Percentiles rank a stretch among this genome's conserved stretches.
Evolutionary conservation across 257 asterid genomes (phyloP).

Genomic region (Penstemon barbatus): DNA sequence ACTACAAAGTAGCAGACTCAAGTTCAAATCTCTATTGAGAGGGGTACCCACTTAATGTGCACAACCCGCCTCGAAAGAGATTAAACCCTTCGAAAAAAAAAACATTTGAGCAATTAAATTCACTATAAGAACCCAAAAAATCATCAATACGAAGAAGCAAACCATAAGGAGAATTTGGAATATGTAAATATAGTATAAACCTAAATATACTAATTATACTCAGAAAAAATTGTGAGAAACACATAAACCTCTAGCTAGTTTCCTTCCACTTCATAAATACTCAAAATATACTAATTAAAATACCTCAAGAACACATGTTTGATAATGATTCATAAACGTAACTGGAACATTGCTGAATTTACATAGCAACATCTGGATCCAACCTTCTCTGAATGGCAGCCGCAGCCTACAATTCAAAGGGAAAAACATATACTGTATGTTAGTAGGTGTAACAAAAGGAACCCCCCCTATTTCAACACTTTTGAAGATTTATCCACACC

Average conservation of each 20-base stretch:
- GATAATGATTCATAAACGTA: neutral
- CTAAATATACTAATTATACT: too few species aligned
- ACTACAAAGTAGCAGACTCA: too few species aligned
- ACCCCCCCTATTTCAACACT: neutral
- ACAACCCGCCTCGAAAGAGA: too few species aligned
- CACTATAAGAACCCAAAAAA: too few species aligned
- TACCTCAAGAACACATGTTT: conserved; percentile 6
- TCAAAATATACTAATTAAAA: neutral
- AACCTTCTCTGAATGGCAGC: conserved; percentile 95
- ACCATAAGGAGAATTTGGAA: too few species aligned
- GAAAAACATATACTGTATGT: neutral
- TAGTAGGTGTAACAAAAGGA: neutral
- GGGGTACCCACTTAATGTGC: too few species aligned
- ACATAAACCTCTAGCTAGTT: neutral
- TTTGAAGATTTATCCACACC: conserved; percentile 42
- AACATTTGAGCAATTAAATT: too few species aligned
- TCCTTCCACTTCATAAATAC: neutral
- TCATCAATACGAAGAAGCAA: too few species aligned
- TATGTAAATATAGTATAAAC: too few species aligned
- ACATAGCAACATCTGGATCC: conserved; percentile 90
- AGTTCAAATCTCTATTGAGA: too few species aligned
- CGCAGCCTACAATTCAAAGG: conserved; percentile 64
- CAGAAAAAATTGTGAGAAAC: too few species aligned
- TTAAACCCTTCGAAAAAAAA: too few species aligned
- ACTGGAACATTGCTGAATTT: conserved; percentile 11